These are phyloP conservation scores for Microthyrium microscopicum DNA, from an alignment of 2,329 filamentous ascomycete species.

Conservation along the genomic window DNA sequence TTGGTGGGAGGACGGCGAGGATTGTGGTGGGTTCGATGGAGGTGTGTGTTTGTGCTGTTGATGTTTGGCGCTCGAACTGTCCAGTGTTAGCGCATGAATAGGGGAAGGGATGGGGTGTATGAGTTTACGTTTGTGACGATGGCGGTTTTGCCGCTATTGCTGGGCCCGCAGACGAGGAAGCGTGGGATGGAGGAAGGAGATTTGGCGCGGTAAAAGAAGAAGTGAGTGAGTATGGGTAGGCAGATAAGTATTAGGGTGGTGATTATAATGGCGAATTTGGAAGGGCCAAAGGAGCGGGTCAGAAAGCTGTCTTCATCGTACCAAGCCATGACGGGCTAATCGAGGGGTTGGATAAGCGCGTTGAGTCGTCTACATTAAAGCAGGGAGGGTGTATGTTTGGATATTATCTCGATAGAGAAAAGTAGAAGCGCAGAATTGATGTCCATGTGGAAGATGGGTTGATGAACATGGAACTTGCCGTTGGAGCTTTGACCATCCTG, in stretches of 20 bases:
- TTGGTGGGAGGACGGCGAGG: conserved; percentile 37
- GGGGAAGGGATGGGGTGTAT: conserved; percentile 3
- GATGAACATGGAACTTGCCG: too few species aligned
- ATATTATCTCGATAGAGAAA: too few species aligned
- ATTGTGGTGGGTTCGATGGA: conserved; percentile 43
- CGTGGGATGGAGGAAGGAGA: conserved; percentile 55
- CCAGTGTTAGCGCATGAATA: not conserved
- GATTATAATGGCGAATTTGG: conserved; percentile 39
- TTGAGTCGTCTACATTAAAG: too few species aligned
- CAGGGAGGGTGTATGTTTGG: too few species aligned
- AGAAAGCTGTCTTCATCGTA: conserved; percentile 19
- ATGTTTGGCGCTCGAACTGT: conserved; percentile 40
- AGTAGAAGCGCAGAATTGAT: too few species aligned
- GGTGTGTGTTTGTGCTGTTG: conserved; percentile 37
- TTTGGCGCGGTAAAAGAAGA: conserved; percentile 50
- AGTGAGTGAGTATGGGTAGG: conserved; percentile 63
- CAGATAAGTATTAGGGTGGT: conserved; percentile 55
- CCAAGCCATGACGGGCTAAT: too few species aligned
- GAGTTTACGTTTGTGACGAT: conserved; percentile 55
- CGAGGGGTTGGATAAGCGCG: too few species aligned
- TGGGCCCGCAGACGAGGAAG: conserved; percentile 67
- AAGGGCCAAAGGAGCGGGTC: conserved; percentile 29
- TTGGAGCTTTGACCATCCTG: too few species aligned
- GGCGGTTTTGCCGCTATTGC: conserved; percentile 72
- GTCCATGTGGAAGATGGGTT: too few species aligned